Evolutionary conservation across 2,329 filamentous ascomycete species (phyloP), one percentile per base, ranked within the genome.

Genomic region (Ascochyta fabae): DNA sequence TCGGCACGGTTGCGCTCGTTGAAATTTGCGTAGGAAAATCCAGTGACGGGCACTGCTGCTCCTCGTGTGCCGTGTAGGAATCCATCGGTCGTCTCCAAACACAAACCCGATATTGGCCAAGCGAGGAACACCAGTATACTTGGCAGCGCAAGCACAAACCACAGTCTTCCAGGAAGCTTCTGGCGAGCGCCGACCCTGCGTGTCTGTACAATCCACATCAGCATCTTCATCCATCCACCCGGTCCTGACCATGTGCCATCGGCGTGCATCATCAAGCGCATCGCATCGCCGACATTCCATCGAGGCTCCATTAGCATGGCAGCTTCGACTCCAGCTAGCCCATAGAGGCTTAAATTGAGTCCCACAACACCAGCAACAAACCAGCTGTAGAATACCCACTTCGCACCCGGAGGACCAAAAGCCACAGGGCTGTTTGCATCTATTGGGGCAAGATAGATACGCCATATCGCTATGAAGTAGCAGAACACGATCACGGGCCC

Each of bases 191-290:
- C 29, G 23, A 12, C 15, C 31, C 22, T 50, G 26, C 34, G 39
- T 24, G 22, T 41, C n/a, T 52, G 47, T 13, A 39, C 15, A 3
- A 40, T 22, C 58, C 50, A 58, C 15, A 55, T 55, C 7, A 60
- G n/a, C 1, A 23, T 47, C 44, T 53, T 60, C 50, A 60, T 26
- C 54, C 54, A 60, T 23, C 54, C 54, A 33, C 54, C 48, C 1
- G 51, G 58, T 7, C 58, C 58, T 7, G 47, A 55, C 54, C 58
- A 60, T 0, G 54, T 60, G 1, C 36, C 41, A n/a, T 58, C 51
- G 7, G 54, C 54, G 46, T 60, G 58, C 48, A 60, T 40, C 54
- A 53, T 58, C 7, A 60, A 27, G 4, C 48, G 49, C 51, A 50
- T 60, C 0, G 43, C 54, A 43, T 58, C 38, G 4, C 48, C 45